These are phyloP conservation scores for Fusarium papillatum DNA, from an alignment of 2,329 filamentous ascomycete species.

Conservation along the genomic window DNA sequence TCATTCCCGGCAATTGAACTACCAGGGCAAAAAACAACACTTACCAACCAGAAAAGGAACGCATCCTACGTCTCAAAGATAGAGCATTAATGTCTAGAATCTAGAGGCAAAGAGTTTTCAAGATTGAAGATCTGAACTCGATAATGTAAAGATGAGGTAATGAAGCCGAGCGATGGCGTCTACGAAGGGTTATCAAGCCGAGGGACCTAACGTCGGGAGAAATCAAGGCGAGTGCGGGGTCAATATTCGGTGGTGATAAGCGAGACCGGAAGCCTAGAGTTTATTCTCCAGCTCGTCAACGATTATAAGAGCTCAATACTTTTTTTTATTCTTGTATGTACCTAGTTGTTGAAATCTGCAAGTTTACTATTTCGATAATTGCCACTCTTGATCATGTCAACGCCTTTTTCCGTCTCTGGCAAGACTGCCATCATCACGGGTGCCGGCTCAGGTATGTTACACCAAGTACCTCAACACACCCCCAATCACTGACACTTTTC, in stretches of 20 bases:
- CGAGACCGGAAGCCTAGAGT: background rate
- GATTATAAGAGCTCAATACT: background rate
- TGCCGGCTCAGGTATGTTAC: constrained; percentile 29
- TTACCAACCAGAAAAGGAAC: constrained; percentile 35
- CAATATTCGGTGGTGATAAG: background rate
- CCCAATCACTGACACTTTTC: background rate
- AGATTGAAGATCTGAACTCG: background rate
- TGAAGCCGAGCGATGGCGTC: background rate
- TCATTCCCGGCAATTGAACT: background rate
- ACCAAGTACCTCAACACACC: rapidly evolving
- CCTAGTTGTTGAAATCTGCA: background rate
- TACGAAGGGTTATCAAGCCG: background rate
- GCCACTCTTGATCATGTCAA: constrained; percentile 11
- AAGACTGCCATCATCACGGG: constrained; percentile 38
- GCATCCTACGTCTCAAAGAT: constrained; percentile 21
- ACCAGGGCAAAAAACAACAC: no score
- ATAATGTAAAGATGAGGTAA: background rate
- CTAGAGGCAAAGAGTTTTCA: background rate
- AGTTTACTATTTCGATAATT: background rate
- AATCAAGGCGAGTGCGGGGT: constrained; percentile 39
- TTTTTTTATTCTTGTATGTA: no score
- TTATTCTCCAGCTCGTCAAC: background rate
- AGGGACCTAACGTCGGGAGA: background rate
- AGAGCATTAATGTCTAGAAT: background rate
- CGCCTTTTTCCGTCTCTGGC: constrained; percentile 36